Evolutionary conservation across 208 protist species (phyloP).

Genomic region (Leishmania amazonensis): DNA sequence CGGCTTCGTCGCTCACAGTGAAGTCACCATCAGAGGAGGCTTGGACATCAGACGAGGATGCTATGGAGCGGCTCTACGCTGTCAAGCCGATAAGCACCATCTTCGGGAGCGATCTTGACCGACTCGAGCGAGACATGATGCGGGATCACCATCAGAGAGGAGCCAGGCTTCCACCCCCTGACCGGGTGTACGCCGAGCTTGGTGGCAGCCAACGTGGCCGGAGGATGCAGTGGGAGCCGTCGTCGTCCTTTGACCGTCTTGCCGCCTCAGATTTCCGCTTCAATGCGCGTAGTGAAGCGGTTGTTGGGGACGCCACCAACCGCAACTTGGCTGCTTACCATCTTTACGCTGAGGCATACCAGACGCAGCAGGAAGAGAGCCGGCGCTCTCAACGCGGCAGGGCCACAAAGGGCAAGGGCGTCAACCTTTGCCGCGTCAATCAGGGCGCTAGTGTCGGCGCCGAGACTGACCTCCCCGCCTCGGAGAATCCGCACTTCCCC

Average conservation of each 20-base stretch:
- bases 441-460: neutral
- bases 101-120: constrained; percentile 79
- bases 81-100: constrained; percentile 65
- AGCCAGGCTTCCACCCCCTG: constrained; percentile 43
- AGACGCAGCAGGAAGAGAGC: constrained; percentile 31
- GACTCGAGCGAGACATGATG: constrained; percentile 75
- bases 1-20: constrained; percentile 14
- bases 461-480: constrained; percentile 30
- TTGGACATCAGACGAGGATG: constrained; percentile 36
- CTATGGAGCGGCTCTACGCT: constrained; percentile 40
- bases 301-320: constrained; percentile 34
- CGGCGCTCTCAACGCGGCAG: constrained; percentile 5
- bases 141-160: constrained; percentile 73
- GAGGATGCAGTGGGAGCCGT: constrained; percentile 56
- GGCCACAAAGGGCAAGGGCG: constrained; percentile 2
- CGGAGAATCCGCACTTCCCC: constrained; percentile 75
- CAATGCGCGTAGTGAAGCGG: constrained; percentile 20
- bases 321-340: constrained; percentile 53
- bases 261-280: constrained; percentile 11
- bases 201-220: constrained; percentile 39
- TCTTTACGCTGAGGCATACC: constrained; percentile 63
- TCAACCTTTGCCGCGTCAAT: constrained; percentile 18
- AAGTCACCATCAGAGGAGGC: constrained; percentile 18
- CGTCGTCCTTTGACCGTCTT: constrained; percentile 61
- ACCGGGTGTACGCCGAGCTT: constrained; percentile 56